A percentile compares a stretch with the other conserved stretches of the same genome.
phyloP scores from a whole-genome alignment of 2,329 filamentous ascomycete species.

The Fusarium nanum region DNA sequence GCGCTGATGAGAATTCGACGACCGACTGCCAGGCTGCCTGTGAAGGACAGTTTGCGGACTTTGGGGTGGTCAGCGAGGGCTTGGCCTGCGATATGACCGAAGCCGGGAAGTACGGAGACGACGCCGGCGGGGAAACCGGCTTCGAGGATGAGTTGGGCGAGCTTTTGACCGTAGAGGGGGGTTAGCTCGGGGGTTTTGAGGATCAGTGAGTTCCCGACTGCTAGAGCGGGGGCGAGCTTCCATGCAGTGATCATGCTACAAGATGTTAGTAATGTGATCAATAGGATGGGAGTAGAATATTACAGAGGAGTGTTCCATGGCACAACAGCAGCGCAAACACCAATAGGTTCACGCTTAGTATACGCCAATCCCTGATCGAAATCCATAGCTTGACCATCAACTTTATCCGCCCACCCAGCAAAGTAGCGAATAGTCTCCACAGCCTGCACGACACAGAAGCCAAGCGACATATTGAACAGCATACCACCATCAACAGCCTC shows the following conservation, averaged over 20 bases:
- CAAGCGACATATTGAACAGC: constrained; percentile 67
- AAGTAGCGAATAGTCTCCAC: constrained; percentile 65
- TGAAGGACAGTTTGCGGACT: constrained; percentile 81
- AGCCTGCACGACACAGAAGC: constrained; percentile 52
- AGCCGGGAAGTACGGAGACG: constrained; percentile 76
- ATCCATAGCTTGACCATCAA: constrained; percentile 82
- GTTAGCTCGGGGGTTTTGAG: constrained; percentile 73
- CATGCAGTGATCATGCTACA: constrained; percentile 36
- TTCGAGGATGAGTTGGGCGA: constrained; percentile 73
- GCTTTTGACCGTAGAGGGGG: constrained; percentile 68
- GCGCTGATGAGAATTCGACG: constrained; percentile 78
- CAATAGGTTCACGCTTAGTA: constrained; percentile 81
- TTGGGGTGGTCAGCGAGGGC: constrained; percentile 72
- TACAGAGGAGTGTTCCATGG: constrained; percentile 81
- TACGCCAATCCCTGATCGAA: constrained; percentile 75
- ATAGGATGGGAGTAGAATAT: too few relatives aligned
- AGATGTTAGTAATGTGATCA: too few relatives aligned
- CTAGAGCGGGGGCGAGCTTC: constrained; percentile 75
- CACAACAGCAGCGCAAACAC: constrained; percentile 76
- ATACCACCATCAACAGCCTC: constrained; percentile 87
- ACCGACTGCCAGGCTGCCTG: constrained; percentile 75
- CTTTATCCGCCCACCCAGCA: constrained; percentile 86
- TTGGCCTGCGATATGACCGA: constrained; percentile 72
- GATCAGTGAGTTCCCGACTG: constrained; percentile 70
- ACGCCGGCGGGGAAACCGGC: constrained; percentile 81